Conservation (phyloP, 345 rosid species). For the Odontarrhena argentea region DNA sequence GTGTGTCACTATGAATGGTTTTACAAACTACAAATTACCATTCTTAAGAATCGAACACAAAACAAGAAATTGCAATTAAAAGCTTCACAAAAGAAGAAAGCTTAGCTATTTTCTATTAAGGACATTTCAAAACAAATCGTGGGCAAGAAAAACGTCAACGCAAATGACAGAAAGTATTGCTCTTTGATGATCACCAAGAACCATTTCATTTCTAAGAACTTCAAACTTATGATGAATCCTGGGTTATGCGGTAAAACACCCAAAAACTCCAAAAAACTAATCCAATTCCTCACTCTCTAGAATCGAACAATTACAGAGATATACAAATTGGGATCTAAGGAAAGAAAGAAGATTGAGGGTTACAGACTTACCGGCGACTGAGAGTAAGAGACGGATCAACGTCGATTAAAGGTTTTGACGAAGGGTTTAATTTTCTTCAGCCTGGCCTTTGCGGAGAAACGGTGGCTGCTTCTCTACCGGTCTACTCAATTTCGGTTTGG, state of each 20-base stretch:
- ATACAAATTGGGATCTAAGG: background rate
- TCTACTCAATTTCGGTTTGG: conserved; percentile 23
- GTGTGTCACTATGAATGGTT: conserved; percentile 10
- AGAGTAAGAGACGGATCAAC: conserved; percentile 18
- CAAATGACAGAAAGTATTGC: conserved; percentile 2
- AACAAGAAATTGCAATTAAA: background rate
- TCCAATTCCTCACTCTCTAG: background rate
- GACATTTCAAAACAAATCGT: background rate
- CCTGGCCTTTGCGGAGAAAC: background rate
- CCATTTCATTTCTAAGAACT: background rate
- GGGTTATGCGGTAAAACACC: background rate
- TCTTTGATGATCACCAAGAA: conserved; percentile 1
- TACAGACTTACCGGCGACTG: conserved; percentile 26
- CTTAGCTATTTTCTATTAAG: conserved; percentile 7
- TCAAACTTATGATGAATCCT: conserved; percentile 12
- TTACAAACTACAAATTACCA: background rate
- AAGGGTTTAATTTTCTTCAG: conserved; percentile 14
- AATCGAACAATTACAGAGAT: background rate
- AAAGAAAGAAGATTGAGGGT: background rate
- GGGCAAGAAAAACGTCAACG: background rate
- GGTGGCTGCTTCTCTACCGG: conserved; percentile 11
- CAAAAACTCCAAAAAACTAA: background rate
- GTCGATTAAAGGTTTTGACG: conserved; percentile 7
- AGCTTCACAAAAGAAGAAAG: background rate
- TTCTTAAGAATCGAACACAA: conserved; percentile 2